Evolutionary conservation across 2,329 filamentous ascomycete species (phyloP).

Genomic region (Fusarium bactridioides): DNA sequence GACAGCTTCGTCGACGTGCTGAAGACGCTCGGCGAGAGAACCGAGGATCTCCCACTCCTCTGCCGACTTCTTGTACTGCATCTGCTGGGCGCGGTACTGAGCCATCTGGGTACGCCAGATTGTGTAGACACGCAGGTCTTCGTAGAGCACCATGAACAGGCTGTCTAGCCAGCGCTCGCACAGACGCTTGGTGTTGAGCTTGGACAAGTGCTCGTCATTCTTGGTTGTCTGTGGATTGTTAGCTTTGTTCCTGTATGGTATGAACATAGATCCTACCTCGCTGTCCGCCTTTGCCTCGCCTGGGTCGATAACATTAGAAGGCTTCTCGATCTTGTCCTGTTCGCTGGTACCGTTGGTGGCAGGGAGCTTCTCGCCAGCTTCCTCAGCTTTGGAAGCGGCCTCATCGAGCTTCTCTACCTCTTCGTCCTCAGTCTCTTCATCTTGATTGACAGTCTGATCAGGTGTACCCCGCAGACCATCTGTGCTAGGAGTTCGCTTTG

Average conservation of each 20-base stretch:
- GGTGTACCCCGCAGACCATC: constrained; percentile 79
- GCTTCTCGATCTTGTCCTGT: constrained; percentile 71
- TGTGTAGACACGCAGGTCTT: constrained; percentile 96
- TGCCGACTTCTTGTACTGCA: constrained; percentile 95
- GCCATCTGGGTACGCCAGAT: constrained; percentile 99
- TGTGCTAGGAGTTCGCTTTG: constrained; percentile 78
- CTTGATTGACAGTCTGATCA: constrained; percentile 61
- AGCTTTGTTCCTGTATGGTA: constrained; percentile 4
- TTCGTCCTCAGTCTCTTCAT: constrained; percentile 48
- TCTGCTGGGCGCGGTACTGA: constrained; percentile 90
- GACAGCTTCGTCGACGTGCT: constrained; percentile 88
- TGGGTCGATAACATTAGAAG: constrained; percentile 79
- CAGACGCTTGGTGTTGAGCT: constrained; percentile 95
- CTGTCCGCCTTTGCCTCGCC: constrained; percentile 75
- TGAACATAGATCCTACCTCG: constrained; percentile 61
- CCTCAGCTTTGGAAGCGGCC: constrained; percentile 34
- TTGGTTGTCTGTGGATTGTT: constrained; percentile 60
- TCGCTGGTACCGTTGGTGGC: constrained; percentile 55
- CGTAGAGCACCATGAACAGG: constrained; percentile 98
- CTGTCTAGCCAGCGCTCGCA: constrained; percentile 99
- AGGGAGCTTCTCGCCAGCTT: constrained; percentile 43
- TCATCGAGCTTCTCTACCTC: constrained; percentile 45
- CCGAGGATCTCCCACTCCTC: constrained; percentile 99
- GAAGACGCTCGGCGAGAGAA: constrained; percentile 88
- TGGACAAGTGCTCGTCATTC: constrained; percentile 78